Base-by-base conservation (phyloP, 129 eudicot genomes). In the Arctium minus region DNA sequence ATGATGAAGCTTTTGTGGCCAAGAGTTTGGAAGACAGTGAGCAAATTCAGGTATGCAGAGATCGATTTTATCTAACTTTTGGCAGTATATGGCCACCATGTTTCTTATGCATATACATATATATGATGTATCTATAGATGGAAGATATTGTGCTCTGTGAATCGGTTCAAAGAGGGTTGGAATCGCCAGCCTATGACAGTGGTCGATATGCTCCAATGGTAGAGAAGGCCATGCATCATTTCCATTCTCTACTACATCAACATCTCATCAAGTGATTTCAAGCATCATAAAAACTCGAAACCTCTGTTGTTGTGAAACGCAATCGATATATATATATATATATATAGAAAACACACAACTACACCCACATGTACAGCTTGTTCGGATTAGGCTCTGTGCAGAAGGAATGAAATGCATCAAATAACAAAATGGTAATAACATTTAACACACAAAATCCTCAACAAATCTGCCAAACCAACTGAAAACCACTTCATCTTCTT, bases 191-290 rank as follows among this genome's bases (percentile, higher is more conserved):
- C 32, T 96, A 89, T 62, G 37, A 60, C 56, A 42, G 81, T 27
- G 99, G 98, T 40, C 87, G 94, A 48, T 93, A 96, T 81, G 97
- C 88, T 48, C 94, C 98, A 8, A 44, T 77, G 39, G 86, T 93
- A 11, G 98, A 96, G 86, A 88, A 88, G 81, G 92, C 97, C 42
- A 92, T 96, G 98, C 98, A 93, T 82, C 98, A 96, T 83, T 96
- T 96, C 46, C 99, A 96, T 79, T 84, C 92, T 78, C 80, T 93
- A 8, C 87, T 93, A 42, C 85, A 90, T 44, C 74, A 85, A 50
- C 81, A 85, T 86, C 89, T 93, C 77, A 74, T 70, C 39, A 79
- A 72, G 35, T 84, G 85, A 84, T 27, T 76, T 30, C 15, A 56
- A 27, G 27, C 67, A 33, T 39, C 0, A 46, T 9, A 46, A 60